Evolutionary conservation across 768 basidiomycete species (phyloP).

Genomic region (Neoboletus subvelutipes): DNA sequence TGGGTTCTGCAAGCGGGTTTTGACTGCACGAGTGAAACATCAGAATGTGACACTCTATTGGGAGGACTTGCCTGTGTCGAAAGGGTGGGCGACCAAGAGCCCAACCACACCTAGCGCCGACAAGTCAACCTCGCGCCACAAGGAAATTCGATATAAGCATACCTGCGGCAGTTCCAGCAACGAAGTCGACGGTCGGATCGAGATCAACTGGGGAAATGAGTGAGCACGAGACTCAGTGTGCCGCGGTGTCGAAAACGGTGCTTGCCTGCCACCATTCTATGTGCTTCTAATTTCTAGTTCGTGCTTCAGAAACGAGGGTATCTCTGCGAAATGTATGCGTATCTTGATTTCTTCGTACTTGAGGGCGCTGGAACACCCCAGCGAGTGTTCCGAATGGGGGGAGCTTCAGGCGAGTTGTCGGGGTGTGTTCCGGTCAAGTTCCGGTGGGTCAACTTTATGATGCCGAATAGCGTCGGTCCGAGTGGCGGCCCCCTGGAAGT

Average conservation of each 20-base stretch:
- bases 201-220: constrained; percentile 31
- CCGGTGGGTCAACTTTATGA: background rate
- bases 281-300: background rate
- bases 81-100: constrained; percentile 71
- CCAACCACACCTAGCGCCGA: constrained; percentile 51
- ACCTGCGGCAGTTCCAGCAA: constrained; percentile 74
- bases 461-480: background rate
- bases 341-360: background rate
- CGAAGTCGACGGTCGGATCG: constrained; percentile 71
- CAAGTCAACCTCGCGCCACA: background rate
- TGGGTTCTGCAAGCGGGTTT: constrained; percentile 78
- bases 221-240: constrained; percentile 2
- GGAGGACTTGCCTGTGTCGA: constrained; percentile 57
- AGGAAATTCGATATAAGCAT: background rate
- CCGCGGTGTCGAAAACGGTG: background rate
- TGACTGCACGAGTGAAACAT: constrained; percentile 46
- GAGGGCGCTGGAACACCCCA: background rate
- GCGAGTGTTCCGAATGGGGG: background rate
- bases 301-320: background rate
- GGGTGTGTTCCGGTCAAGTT: background rate
- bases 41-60: background rate
- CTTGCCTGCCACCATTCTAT: constrained; percentile 25
- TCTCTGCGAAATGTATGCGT: background rate
- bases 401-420: background rate
- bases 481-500: background rate